phyloP scores from a whole-genome alignment of 192 early-diverging fungal genomes.

The Umbelopsis vinacea region DNA sequence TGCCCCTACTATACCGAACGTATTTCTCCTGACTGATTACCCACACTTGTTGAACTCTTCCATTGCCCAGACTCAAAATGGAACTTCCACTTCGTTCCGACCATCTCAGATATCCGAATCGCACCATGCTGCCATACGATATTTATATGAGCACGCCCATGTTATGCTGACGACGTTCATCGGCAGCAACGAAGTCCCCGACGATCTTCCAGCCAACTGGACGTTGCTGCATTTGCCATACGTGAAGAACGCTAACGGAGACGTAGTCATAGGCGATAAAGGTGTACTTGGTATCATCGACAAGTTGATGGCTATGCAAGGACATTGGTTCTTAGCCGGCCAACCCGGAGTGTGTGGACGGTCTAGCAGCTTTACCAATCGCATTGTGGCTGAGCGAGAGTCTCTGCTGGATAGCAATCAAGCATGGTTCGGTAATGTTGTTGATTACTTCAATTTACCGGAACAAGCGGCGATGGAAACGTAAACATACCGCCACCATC shows the following conservation, averaged over 20 bases:
- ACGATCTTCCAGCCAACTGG: conserved; percentile 28
- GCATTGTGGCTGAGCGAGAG: conserved; percentile 32
- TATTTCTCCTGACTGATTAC: conserved; percentile 44
- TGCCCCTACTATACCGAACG: conserved; percentile 20
- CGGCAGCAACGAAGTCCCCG: not conserved
- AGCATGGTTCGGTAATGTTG: conserved; percentile 1
- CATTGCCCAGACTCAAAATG: not conserved
- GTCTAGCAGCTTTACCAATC: conserved; percentile 39
- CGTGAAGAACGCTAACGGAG: not conserved
- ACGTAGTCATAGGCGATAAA: conserved; percentile 14
- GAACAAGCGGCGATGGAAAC: not conserved
- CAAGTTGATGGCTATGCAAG: conserved; percentile 40
- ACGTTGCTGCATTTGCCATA: conserved; percentile 24
- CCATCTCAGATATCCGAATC: conserved; percentile 17
- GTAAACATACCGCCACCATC: not conserved
- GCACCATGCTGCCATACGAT: conserved; percentile 40
- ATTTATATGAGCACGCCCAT: conserved; percentile 33
- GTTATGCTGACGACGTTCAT: conserved; percentile 24
- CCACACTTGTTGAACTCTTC: conserved; percentile 29
- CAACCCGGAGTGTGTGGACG: conserved; percentile 37
- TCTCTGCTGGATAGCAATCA: not conserved
- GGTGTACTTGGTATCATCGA: conserved; percentile 40
- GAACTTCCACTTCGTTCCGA: conserved; percentile 6
- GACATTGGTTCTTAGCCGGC: conserved; percentile 34
- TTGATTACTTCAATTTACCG: conserved; percentile 6